A percentile compares a stretch with the other conserved stretches of the same genome.
Conservation (phyloP, 2,329 filamentous ascomycete genomes). For the Aspergillus amoenus region DNA sequence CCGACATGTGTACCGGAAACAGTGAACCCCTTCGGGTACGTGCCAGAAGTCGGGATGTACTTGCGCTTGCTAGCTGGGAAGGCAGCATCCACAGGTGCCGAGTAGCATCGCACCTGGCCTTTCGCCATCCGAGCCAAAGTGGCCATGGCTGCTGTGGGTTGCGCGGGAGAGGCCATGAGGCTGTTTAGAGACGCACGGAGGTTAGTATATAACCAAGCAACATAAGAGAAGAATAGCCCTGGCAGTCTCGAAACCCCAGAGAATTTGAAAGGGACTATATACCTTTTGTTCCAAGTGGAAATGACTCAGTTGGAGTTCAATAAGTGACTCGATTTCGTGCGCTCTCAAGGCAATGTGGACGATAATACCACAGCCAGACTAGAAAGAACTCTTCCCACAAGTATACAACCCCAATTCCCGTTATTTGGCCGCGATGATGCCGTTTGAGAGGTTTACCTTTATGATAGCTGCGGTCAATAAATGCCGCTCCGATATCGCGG, state of each 20-base stretch:
- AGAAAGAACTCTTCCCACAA: background rate
- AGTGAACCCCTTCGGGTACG: slow-evolving; percentile 85
- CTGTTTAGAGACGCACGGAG: background rate
- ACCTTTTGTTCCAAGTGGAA: background rate
- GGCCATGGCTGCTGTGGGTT: slow-evolving; percentile 33
- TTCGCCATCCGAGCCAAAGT: slow-evolving; percentile 37
- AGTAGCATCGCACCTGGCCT: slow-evolving; percentile 45
- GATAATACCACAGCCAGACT: slow-evolving; percentile 6
- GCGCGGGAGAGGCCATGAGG: slow-evolving; percentile 27
- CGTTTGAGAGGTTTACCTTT: slow-evolving; percentile 2
- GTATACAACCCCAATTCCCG: background rate
- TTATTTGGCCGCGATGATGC: slow-evolving; percentile 1
- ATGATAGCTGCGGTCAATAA: slow-evolving; percentile 8
- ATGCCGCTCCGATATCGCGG: slow-evolving; percentile 29
- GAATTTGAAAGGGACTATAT: background rate
- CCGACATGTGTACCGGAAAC: slow-evolving; percentile 87
- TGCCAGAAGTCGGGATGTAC: slow-evolving; percentile 81
- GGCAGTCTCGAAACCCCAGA: background rate
- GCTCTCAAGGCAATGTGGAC: slow-evolving; percentile 5
- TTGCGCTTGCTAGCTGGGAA: slow-evolving; percentile 82
- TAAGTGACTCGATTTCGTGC: background rate
- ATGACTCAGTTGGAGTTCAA: slow-evolving; percentile 12
- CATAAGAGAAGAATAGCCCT: background rate
- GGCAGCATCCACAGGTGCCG: slow-evolving; percentile 46
- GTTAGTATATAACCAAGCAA: background rate